phyloP scores from a whole-genome alignment of 805 yeast species.

The Spencermartinsiella europaea region DNA sequence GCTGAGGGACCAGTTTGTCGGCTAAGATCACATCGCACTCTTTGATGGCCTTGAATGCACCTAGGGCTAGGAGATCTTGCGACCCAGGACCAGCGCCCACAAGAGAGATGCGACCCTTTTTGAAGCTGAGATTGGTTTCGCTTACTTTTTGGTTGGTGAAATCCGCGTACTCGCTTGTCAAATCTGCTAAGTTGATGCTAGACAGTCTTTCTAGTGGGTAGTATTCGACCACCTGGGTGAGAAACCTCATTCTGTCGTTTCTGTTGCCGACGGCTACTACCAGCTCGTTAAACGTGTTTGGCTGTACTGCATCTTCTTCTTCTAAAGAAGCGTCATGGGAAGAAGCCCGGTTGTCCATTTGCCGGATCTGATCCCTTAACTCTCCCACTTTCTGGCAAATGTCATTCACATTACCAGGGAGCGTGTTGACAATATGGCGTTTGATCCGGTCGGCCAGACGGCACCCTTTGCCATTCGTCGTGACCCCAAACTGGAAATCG shows the following conservation, averaged over 20 bases:
- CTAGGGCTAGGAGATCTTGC: slow-evolving; percentile 71
- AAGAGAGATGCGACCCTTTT: slow-evolving; percentile 61
- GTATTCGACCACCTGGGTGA: slow-evolving; percentile 85
- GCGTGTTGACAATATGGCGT: slow-evolving; percentile 55
- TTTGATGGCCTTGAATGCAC: slow-evolving; percentile 75
- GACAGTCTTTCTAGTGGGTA: slow-evolving; percentile 69
- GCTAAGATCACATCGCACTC: slow-evolving; percentile 82
- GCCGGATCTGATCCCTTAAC: slow-evolving; percentile 50
- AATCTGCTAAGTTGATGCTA: slow-evolving; percentile 52
- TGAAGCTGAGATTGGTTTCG: background rate
- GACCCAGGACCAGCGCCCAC: slow-evolving; percentile 96
- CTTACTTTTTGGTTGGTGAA: slow-evolving; percentile 15
- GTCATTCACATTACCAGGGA: slow-evolving; percentile 67
- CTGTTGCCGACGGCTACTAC: slow-evolving; percentile 33
- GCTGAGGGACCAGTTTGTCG: slow-evolving; percentile 88
- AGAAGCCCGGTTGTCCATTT: slow-evolving; percentile 32
- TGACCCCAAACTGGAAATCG: slow-evolving; percentile 72
- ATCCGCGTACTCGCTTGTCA: slow-evolving; percentile 40
- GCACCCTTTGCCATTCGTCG: slow-evolving; percentile 88
- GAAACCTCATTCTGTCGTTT: slow-evolving; percentile 68
- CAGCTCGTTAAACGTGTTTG: slow-evolving; percentile 53
- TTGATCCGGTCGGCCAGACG: slow-evolving; percentile 74
- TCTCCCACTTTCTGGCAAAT: slow-evolving; percentile 67
- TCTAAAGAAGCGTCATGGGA: slow-evolving; percentile 37
- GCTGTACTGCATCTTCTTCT: slow-evolving; percentile 67